Evolutionary conservation across 2,329 filamentous ascomycete genomes (phyloP), one percentile per base, ranked within the genome.

Genomic region (Stemphylium beticola): DNA sequence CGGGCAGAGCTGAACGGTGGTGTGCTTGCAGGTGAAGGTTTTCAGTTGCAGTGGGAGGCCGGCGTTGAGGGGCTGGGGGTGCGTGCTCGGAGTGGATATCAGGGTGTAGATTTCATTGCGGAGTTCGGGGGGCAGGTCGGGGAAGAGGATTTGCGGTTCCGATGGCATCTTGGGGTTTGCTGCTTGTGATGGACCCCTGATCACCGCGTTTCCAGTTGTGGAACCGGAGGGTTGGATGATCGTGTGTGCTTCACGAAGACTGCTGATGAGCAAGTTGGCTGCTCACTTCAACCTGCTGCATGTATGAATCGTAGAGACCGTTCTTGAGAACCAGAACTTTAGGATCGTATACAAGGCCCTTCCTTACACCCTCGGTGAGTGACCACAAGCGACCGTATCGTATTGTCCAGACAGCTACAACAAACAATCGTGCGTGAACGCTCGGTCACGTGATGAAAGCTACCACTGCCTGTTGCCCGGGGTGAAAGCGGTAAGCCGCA

Each of bases 31-130:
- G 20, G 53, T 41, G 49, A 65, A 72, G 1, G 42, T 57, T 44
- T 71, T 72, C n/a, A 59, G 49, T 9, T 53, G 44, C 14, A 71
- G 49, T 1, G 66, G 67, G 18, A 72, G 58, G 15, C 52, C 48
- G 4, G 24, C 20, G 41, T 51, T 66, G 12, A 49, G 56, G 7
- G 58, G 17, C 8, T 31, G 3, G 40, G 36, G 29, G n/a, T 39
- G 15, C 24, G 50, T 17, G 18, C 55, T 34, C 1, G 52, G 37
- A 3, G 7, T 5, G 1, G 63, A 61, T 22, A 67, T 61, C 34
- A 69, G 60, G 26, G 53, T 40, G 58, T 71, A 74, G 31, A 74
- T 53, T 32, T 68, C 58, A 48, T 71, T 68, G 12, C 71, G 66
- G 4, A 73, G 61, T 26, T 74, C 71, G 2, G 70, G 62, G 8